Evolutionary conservation across 805 yeast genomes (phyloP), one percentile per base, ranked within the genome.

Genomic region (Myxozyma geophila): DNA sequence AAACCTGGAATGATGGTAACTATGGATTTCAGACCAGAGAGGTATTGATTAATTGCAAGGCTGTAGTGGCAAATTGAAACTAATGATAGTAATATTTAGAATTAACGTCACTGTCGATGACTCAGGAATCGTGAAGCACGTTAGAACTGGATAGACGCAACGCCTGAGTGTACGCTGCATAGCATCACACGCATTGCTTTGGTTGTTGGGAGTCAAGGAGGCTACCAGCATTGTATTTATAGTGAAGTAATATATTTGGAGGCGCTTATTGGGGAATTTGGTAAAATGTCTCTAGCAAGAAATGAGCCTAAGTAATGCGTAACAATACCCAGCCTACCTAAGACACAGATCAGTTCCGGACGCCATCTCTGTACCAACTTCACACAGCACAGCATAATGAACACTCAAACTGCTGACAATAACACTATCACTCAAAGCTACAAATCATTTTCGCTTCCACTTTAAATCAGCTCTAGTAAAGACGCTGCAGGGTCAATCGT

Each of bases 21-120:
- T 4, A 62, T 68, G 59, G 73, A 71, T 47, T 68, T 67, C 50
- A 52, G 60, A 5, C 68, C 71, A 7, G 70, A 70, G 7, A 56
- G 70, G 70, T 67, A 66, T 59, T 7, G 15, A 40, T 6, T 21
- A n/a, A 19, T 41, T 21, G 21, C 10, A 3, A 8, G 7, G 35
- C 33, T 46, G 33, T 3, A 1, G 7, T 28, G n/a, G 8, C 7
- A 37, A 9, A 35, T n/a, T 52, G 35, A 10, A 33, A 19, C 15
- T 40, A 37, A 17, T 2, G 5, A 19, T 35, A n/a, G 17, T 15
- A 21, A 17, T 43, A 19, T 28, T 23, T 43, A 64, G 73, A 53
- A 21, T 70, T 12, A 70, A 70, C 46, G 64, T 70, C 35, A 37
- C 59, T 3, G 65, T 66, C n/a, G 70, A 68, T 44, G 47, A 61